A percentile compares a stretch with the other conserved stretches of the same genome.
Conservation (phyloP, 2,329 filamentous ascomycete genomes). For the Pseudopithomyces chartarum region DNA sequence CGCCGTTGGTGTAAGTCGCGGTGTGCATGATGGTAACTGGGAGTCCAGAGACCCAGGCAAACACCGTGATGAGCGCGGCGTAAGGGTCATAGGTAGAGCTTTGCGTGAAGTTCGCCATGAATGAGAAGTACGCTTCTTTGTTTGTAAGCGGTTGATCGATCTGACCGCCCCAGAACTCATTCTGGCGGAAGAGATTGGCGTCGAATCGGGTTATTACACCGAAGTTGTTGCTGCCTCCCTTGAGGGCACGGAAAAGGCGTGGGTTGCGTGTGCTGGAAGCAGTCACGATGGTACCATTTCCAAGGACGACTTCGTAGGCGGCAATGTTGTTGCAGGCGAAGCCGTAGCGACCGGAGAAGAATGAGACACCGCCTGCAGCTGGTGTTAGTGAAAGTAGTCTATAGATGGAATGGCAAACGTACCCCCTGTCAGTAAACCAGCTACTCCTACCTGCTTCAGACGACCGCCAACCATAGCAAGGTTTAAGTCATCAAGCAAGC, state of each 20-base stretch:
- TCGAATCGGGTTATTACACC: constrained; percentile 35
- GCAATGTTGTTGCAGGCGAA: constrained; percentile 32
- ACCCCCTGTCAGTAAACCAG: constrained; percentile 32
- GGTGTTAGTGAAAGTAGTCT: background rate
- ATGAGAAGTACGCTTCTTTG: constrained; percentile 22
- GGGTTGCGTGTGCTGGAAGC: constrained; percentile 29
- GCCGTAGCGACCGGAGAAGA: constrained; percentile 34
- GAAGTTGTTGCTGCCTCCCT: constrained; percentile 40
- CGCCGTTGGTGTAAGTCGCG: constrained; percentile 23
- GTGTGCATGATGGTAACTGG: constrained; percentile 16
- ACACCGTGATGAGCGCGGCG: constrained; percentile 23
- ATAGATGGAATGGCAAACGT: background rate
- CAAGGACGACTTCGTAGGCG: constrained; percentile 41
- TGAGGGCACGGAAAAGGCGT: constrained; percentile 32
- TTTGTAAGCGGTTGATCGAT: constrained; percentile 31
- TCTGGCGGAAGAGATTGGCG: constrained; percentile 18
- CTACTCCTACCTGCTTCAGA: constrained; percentile 24
- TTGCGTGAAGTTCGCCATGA: constrained; percentile 21
- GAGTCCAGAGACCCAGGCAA: constrained; percentile 21
- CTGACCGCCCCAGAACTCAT: constrained; percentile 40
- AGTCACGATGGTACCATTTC: constrained; percentile 35
- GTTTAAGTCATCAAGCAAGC: constrained; percentile 22
- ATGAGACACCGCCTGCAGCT: constrained; percentile 34
- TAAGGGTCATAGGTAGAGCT: constrained; percentile 26
- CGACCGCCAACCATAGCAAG: constrained; percentile 31